A percentile compares a stretch with the other conserved stretches of the same genome.
phyloP scores from a whole-genome alignment of 371 early-diverging fungal genomes.

The Circinella minor region DNA sequence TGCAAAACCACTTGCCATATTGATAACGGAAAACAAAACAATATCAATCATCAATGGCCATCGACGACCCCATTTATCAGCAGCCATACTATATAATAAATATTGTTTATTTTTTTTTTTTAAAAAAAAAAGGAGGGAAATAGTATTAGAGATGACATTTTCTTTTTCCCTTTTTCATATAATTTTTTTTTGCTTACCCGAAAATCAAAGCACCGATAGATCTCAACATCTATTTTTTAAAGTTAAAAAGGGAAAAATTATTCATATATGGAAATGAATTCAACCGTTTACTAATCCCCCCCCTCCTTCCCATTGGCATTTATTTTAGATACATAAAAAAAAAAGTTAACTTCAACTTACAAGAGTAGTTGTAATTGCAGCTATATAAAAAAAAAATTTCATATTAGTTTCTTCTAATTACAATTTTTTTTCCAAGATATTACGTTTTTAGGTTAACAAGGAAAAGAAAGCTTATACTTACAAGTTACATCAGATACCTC shows the following conservation, averaged over 20 bases:
- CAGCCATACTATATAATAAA: conserved; percentile 39
- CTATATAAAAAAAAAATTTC: conserved; percentile 15
- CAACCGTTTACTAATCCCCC: no score
- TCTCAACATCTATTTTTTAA: conserved; percentile 56
- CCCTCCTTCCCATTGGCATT: no score
- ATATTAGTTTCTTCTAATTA: neutral
- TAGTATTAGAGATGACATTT: neutral
- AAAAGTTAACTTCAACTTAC: conserved; percentile 15
- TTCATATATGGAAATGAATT: neutral
- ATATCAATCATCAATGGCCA: conserved; percentile 74
- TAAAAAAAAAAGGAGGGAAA: no score
- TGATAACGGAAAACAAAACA: conserved; percentile 63
- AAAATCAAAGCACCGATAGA: conserved; percentile 78
- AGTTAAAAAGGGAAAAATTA: neutral
- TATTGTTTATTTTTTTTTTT: no score
- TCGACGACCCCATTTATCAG: conserved; percentile 71
- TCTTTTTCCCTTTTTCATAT: no score
- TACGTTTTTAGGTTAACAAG: neutral
- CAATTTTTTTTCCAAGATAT: no score
- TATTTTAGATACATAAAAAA: neutral
- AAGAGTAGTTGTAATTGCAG: conserved; percentile 50
- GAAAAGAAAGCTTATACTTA: conserved; percentile 22
- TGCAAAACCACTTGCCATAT: conserved; percentile 72
- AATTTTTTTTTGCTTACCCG: conserved; percentile 44
- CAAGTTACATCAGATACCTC: conserved; percentile 60